phyloP scores from a whole-genome alignment of 2,329 filamentous ascomycete genomes.

The Dactylellina cionopaga region DNA sequence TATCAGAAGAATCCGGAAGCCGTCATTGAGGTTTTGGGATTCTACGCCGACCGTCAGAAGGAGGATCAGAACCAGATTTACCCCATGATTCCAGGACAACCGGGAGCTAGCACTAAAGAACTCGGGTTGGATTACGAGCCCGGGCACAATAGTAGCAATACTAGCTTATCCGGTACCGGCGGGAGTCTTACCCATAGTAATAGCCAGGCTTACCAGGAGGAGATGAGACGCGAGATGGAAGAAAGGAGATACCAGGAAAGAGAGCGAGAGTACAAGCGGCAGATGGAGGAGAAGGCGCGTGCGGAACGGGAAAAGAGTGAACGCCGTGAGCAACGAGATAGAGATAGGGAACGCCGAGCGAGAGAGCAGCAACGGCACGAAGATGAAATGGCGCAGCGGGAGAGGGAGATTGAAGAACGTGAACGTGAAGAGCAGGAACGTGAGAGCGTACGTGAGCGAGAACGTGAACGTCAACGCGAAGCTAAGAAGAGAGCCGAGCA shows the following conservation, averaged over 20 bases:
- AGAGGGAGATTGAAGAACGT: constrained; percentile 56
- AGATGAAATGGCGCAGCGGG: constrained; percentile 60
- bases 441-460: constrained; percentile 67
- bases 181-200: constrained; percentile 17
- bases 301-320: constrained; percentile 35
- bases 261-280: constrained; percentile 55
- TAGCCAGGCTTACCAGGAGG: constrained; percentile 60
- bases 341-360: constrained; percentile 59
- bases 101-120: constrained; percentile 64
- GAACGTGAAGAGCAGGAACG: constrained; percentile 62
- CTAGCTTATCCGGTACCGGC: constrained; percentile 3
- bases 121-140: constrained; percentile 45
- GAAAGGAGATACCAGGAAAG: constrained; percentile 38
- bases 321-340: constrained; percentile 58
- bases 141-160: constrained; percentile 6
- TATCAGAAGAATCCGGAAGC: constrained; percentile 96
- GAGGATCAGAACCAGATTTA: constrained; percentile 72
- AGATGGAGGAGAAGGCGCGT: constrained; percentile 54
- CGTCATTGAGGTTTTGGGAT: constrained; percentile 73
- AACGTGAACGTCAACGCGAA: constrained; percentile 58
- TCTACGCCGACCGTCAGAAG: constrained; percentile 75
- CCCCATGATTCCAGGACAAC: constrained; percentile 72
- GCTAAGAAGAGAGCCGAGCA: constrained; percentile 82
- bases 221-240: constrained; percentile 51
- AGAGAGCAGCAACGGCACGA: constrained; percentile 50